These are phyloP conservation scores for Lavandula angustifolia DNA, from an alignment of 257 asterid species.

Conservation along the genomic window DNA sequence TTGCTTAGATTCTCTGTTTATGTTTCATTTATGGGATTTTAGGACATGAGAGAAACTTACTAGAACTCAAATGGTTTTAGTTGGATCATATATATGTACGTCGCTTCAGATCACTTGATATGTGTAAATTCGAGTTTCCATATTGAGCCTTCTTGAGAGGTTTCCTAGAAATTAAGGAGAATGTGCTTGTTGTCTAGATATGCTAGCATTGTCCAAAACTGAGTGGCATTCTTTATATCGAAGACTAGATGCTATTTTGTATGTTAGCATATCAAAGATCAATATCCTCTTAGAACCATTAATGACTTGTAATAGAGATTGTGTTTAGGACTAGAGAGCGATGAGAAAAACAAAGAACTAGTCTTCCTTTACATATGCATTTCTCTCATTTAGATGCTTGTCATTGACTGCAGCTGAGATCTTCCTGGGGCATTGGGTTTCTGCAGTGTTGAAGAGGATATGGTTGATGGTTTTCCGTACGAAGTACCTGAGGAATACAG, in stretches of 20 bases:
- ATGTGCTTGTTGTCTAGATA: neutral
- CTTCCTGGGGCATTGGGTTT: constrained; percentile 99
- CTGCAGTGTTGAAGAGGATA: constrained; percentile 99
- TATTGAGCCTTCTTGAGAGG: neutral
- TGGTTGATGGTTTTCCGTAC: constrained; percentile 96
- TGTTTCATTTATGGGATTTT: no score
- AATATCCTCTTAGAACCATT: constrained; percentile 13
- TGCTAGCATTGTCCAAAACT: neutral
- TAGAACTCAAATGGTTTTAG: constrained; percentile 13
- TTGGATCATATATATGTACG: neutral
- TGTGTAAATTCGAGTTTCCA: neutral
- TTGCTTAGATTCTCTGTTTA: neutral
- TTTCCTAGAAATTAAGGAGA: neutral
- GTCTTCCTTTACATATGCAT: constrained; percentile 47
- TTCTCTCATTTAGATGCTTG: constrained; percentile 86
- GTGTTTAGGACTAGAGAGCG: constrained; percentile 33
- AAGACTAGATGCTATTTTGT: neutral
- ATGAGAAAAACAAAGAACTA: constrained; percentile 33
- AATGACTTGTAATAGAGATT: constrained; percentile 14
- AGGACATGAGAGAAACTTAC: neutral
- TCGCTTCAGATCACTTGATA: neutral
- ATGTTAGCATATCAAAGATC: neutral
- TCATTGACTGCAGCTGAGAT: constrained; percentile 99
- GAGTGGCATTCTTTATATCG: neutral
- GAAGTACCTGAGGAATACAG: constrained; percentile 93